These are phyloP conservation scores for Talaromyces sp. DNA, from an alignment of 2,329 filamentous ascomycete genomes.

Conservation along the genomic window DNA sequence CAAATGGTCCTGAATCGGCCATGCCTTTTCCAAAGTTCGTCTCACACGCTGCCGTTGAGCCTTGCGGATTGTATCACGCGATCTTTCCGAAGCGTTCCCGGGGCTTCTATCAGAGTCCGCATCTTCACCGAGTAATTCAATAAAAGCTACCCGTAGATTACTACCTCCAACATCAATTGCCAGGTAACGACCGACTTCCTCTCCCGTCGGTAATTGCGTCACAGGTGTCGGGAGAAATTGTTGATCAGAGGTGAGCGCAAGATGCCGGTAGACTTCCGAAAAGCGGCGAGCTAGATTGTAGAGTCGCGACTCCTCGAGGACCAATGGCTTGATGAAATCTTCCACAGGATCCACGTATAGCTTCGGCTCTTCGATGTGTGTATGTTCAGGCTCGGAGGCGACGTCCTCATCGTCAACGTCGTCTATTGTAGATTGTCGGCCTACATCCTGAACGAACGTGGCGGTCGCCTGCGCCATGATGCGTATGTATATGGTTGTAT, in stretches of 20 bases:
- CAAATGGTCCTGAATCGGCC: conserved; percentile 55
- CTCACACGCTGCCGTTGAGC: conserved; percentile 47
- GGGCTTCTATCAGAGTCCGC: conserved; percentile 35
- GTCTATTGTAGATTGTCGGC: conserved; percentile 10
- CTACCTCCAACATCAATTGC: conserved; percentile 58
- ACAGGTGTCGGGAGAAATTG: conserved; percentile 49
- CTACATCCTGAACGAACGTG: conserved; percentile 14
- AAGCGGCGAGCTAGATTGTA: conserved; percentile 47
- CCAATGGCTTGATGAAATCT: conserved; percentile 41
- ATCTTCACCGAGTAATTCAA: conserved; percentile 50
- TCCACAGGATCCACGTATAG: conserved; percentile 37
- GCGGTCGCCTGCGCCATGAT: conserved; percentile 10
- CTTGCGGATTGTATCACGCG: conserved; percentile 44
- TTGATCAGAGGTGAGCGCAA: conserved; percentile 45
- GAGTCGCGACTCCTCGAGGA: conserved; percentile 41
- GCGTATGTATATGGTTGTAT: not conserved
- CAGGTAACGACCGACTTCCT: conserved; percentile 54
- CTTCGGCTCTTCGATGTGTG: conserved; percentile 27
- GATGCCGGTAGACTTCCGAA: conserved; percentile 43
- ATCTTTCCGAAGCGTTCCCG: conserved; percentile 34
- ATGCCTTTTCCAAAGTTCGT: conserved; percentile 49
- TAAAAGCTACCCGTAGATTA: conserved; percentile 56
- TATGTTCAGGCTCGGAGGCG: conserved; percentile 28
- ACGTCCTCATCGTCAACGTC: conserved; percentile 30
- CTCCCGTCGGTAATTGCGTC: conserved; percentile 47